A percentile compares a stretch with the other conserved stretches of the same genome.
These are phyloP conservation scores for Coemansia sp. DNA, from an alignment of 192 early-diverging fungal species.

Conservation along the genomic window DNA sequence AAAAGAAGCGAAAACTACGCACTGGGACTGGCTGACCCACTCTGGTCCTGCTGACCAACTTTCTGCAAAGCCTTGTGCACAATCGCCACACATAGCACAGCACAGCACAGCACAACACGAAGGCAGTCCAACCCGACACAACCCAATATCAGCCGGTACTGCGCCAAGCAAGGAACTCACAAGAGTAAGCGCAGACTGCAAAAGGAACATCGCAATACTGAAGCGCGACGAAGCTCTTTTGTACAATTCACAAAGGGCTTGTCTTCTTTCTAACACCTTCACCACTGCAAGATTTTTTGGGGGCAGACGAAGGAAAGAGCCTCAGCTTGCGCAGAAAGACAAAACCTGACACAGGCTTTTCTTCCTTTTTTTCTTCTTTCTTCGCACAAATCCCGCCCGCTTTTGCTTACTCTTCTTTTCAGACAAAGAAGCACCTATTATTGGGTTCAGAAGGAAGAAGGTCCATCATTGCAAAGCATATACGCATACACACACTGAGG, in stretches of 20 bases:
- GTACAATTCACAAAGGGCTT: slow-evolving; percentile 19
- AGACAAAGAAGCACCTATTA: slow-evolving; percentile 6
- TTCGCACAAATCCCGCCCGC: slow-evolving; percentile 2
- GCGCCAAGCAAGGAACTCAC: neutral
- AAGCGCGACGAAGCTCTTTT: slow-evolving; percentile 2
- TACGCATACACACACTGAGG: neutral
- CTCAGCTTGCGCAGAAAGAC: slow-evolving; percentile 21
- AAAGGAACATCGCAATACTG: slow-evolving; percentile 7
- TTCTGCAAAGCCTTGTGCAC: neutral
- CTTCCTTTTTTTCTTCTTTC: neutral
- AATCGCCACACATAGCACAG: neutral
- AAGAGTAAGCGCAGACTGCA: slow-evolving; percentile 5
- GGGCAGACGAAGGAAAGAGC: neutral
- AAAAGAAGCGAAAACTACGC: neutral
- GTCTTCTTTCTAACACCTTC: slow-evolving; percentile 18
- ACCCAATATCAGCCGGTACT: neutral
- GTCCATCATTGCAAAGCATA: neutral
- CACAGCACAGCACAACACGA: too few species aligned
- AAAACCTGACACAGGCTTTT: neutral
- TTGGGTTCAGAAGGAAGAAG: neutral
- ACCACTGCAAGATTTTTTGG: slow-evolving; percentile 1
- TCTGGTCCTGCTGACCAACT: slow-evolving; percentile 4
- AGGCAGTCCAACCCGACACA: neutral
- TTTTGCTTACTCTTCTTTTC: slow-evolving; percentile 6
- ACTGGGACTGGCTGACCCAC: neutral